These are phyloP conservation scores for Theobroma grandiflorum DNA, from an alignment of 441 rosid species.

Conservation along the genomic window DNA sequence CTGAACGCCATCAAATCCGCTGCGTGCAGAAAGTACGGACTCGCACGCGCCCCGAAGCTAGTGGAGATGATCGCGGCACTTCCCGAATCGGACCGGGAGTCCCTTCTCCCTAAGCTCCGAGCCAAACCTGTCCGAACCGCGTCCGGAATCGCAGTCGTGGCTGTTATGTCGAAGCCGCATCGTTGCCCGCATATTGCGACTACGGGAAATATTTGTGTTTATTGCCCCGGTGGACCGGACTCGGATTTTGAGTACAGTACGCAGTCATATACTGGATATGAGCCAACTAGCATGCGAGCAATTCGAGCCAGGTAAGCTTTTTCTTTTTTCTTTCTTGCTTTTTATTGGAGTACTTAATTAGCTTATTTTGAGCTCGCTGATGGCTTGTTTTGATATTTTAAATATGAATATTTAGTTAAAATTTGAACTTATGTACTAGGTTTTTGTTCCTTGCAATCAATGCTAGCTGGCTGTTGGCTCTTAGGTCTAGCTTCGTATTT, in stretches of 20 bases:
- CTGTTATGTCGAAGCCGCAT: slow-evolving; percentile 99
- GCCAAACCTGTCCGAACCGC: slow-evolving; percentile 99
- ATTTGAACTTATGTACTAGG: not conserved
- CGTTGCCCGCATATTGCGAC: slow-evolving; percentile 98
- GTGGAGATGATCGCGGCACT: slow-evolving; percentile 99
- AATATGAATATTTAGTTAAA: not conserved
- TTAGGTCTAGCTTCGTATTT: no score
- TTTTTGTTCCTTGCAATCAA: slow-evolving; percentile 10
- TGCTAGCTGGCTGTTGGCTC: not conserved
- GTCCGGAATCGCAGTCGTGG: slow-evolving; percentile 97
- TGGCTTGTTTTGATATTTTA: not conserved
- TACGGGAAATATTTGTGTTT: slow-evolving; percentile 97
- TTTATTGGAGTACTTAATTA: not conserved
- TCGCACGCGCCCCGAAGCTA: slow-evolving; percentile 92
- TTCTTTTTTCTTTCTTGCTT: not conserved
- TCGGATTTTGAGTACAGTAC: slow-evolving; percentile 99
- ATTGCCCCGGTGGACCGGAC: slow-evolving; percentile 99
- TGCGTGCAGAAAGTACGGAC: slow-evolving; percentile 94
- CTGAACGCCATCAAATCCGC: slow-evolving; percentile 91
- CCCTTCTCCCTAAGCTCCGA: slow-evolving; percentile 92
- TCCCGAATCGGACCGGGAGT: slow-evolving; percentile 90
- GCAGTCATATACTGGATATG: slow-evolving; percentile 98
- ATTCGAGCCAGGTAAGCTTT: slow-evolving; percentile 89
- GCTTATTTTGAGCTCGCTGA: not conserved
- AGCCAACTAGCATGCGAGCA: slow-evolving; percentile 99